Conservation (phyloP, 345 rosid species). For the Erysimum cheiranthoides region DNA sequence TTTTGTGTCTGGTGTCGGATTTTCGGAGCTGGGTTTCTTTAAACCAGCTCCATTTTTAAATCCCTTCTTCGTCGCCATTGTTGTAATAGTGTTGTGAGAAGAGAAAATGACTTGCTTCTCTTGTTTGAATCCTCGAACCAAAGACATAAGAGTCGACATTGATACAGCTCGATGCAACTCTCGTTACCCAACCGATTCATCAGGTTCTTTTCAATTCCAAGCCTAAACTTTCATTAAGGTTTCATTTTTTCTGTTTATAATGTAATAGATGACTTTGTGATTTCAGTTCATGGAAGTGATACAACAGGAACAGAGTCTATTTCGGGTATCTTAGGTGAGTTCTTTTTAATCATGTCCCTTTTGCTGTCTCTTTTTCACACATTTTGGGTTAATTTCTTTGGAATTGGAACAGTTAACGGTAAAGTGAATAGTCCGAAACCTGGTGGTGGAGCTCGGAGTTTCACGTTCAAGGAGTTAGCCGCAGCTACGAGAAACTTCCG, state of each 20-base stretch:
- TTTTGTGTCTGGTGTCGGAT: slow-evolving; percentile 38
- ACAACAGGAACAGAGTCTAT: slow-evolving; percentile 44
- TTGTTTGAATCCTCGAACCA: slow-evolving; percentile 63
- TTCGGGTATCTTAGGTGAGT: slow-evolving; percentile 44
- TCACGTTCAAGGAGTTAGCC: slow-evolving; percentile 86
- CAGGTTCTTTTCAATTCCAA: slow-evolving; percentile 51
- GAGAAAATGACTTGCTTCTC: slow-evolving; percentile 78
- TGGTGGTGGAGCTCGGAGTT: slow-evolving; percentile 71
- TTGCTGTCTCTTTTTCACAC: background rate
- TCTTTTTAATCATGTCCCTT: background rate
- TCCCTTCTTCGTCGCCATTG: background rate
- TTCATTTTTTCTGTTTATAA: background rate
- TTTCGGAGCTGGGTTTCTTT: slow-evolving; percentile 23
- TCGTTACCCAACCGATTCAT: slow-evolving; percentile 50
- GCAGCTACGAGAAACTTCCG: slow-evolving; percentile 73
- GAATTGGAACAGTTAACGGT: slow-evolving; percentile 45
- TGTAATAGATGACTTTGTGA: background rate
- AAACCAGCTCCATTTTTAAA: slow-evolving; percentile 36
- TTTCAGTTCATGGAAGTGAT: slow-evolving; percentile 48
- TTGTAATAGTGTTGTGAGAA: background rate
- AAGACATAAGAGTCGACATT: slow-evolving; percentile 69
- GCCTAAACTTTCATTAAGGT: background rate
- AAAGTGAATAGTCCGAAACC: slow-evolving; percentile 47
- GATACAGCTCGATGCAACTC: slow-evolving; percentile 62
- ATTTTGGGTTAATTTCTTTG: background rate